Base-by-base conservation (phyloP, 306 rosid genomes). In the Pyrus bretschneideri region DNA sequence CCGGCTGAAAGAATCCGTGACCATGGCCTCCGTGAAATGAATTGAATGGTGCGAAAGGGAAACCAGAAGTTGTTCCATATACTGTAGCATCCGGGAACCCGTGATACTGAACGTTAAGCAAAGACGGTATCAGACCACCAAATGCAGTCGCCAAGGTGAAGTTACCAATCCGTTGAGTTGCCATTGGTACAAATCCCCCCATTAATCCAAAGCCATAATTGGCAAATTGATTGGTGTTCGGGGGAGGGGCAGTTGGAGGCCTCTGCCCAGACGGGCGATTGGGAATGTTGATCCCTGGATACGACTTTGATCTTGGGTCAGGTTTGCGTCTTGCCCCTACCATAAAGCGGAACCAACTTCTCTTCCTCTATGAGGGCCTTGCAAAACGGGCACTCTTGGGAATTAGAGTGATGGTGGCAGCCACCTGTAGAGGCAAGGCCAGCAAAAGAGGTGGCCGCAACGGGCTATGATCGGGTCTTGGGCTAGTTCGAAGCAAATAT, bases 381-480 rank as follows among this genome's bases (percentile, higher is more conserved):
- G 73, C 97, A 95, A 76, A 95, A 97, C 2, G 98, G 98, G 79
- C 98, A 95, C 76, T 92, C 97, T 67, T 95, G 97, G 31, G 83
- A 90, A 71, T 92, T 93, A 2, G 98, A 95, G 82, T 95, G 98
- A 80, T 90, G 91, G 31, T 89, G 97, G 97, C 30, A 95, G 91
- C 98, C 98, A 92, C 72, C 85, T 80, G 75, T 92, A 92, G 11
- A 95, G 84, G 72, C 99, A 95, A 4, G 99, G 97, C 99, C 97
- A 95, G 80, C 97, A 95, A 76, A 81, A 95, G 42, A 95, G 85
- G 64, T 95, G 99, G 30, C 99, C 98, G 22, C 98, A 95, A 4
- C 90, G 90, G 19, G 98, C 92, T 49, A 95, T 87, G 63, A 92
- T 90, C 0, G 99, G 97, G 12, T 95, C 97, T 62, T 92, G 97